Conservation (phyloP, 441 rosid species). For the Syzygium malaccense region DNA sequence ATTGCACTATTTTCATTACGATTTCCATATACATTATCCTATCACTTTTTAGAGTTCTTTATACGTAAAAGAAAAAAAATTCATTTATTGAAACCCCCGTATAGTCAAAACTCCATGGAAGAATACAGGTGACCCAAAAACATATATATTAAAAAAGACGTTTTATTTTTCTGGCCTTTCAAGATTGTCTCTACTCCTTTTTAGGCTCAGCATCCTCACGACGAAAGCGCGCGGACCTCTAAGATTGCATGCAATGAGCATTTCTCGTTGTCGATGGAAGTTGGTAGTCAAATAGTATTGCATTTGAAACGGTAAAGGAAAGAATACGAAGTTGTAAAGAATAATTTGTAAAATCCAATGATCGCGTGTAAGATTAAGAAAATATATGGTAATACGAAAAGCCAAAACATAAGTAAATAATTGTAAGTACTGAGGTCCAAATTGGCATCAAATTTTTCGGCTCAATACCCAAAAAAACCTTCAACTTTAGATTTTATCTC, state of each 20-base stretch:
- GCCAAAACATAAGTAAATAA: background rate
- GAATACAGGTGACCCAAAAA: background rate
- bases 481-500: too few relatives aligned
- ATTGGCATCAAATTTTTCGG: background rate
- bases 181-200: background rate
- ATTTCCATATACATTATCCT: background rate
- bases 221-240: background rate
- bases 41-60: background rate
- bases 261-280: background rate
- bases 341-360: background rate
- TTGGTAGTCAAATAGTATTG: background rate
- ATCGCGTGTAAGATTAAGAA: background rate
- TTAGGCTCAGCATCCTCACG: background rate
- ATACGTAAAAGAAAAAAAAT: background rate
- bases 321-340: background rate
- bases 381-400: background rate
- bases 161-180: background rate
- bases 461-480: too few relatives aligned
- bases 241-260: background rate
- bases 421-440: background rate
- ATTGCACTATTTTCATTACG: background rate
- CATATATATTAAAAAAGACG: background rate
- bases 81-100: background rate
- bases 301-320: background rate
- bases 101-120: background rate